Base-by-base conservation (phyloP, 805 yeast genomes). In the Pichia cephalocereana region DNA sequence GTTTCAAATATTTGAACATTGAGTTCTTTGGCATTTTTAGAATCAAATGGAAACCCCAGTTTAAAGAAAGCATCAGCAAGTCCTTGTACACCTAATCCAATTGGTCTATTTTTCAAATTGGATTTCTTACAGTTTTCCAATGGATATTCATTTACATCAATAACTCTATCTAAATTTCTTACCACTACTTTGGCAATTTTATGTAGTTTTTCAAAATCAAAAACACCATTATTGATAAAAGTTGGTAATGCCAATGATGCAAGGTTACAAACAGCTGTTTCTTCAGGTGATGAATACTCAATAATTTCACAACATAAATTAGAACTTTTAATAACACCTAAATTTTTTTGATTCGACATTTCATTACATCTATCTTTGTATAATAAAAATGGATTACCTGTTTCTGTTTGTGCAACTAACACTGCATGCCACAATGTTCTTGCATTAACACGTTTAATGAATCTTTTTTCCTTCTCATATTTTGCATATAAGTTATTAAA, bases 41-140 rank as follows among this genome's bases (percentile, higher is more conserved):
- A 85, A 56, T 88, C 97, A 64, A 90, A 91, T 40, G 97, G 93
- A 50, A 87, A 60, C 59, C 95, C 79, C 52, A 91, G 71, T 54
- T 76, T 72, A 75, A 87, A 77, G 66, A 88, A 91, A 2, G 83
- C 74, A 66, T 91, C 98, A 30, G 98, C 96, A 47, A 91, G 72
- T 50, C 99, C 99, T 67, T 91, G 96, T n/a, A 91, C 96, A 56
- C 99, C 99, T 23, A 91, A 68, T n/a, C 97, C 97, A 59, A 91
- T 79, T 19, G 99, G 98, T 58, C 99, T 76, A 66, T 91, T 84
- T 60, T 80, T 80, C 73, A 78, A 69, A 66, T 93, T 91, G 17
- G 96, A 86, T 42, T 53, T 61, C 58, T 74, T 75, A 6, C 98
- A 91, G 54, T 79, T 84, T 46, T 74, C 78, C 26, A 86, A 82